phyloP scores from a whole-genome alignment of 2,329 filamentous ascomycete genomes.

The Hypoxylon sp. region DNA sequence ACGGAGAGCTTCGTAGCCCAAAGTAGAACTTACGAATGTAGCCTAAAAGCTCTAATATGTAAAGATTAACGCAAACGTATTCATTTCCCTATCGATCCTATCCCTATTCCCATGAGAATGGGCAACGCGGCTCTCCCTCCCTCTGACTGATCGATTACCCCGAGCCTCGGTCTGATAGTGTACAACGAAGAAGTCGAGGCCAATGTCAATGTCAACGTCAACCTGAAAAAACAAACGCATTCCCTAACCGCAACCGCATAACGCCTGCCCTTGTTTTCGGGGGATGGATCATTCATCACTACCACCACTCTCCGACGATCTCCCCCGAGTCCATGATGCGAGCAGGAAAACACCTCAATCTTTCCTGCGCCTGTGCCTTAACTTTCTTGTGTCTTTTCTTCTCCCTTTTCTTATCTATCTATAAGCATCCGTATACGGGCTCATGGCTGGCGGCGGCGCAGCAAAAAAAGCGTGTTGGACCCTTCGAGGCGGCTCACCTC shows the following conservation, averaged over 20 bases:
- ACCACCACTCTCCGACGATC: not conserved
- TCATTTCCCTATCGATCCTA: slow-evolving; percentile 1
- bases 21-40: not conserved
- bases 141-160: slow-evolving; percentile 10
- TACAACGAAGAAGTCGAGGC: slow-evolving; percentile 12
- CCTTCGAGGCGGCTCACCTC: not conserved
- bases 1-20: not conserved
- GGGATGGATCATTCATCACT: slow-evolving; percentile 1
- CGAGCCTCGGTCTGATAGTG: slow-evolving; percentile 5
- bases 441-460: not conserved
- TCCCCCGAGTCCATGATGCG: slow-evolving; percentile 1
- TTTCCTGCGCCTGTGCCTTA: not conserved
- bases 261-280: slow-evolving; percentile 15
- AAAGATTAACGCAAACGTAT: not conserved
- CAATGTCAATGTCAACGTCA: not conserved
- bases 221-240: not conserved
- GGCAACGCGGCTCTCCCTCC: not conserved
- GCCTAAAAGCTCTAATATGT: not conserved
- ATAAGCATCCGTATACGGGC: not conserved
- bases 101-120: not conserved
- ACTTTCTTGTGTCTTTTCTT: not conserved
- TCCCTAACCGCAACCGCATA: slow-evolving; percentile 1
- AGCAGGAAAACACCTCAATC: not conserved
- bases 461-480: not conserved
- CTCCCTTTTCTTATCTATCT: not conserved